Conservation (phyloP, 345 rosid genomes). For the Sisymbrium altissimum region DNA sequence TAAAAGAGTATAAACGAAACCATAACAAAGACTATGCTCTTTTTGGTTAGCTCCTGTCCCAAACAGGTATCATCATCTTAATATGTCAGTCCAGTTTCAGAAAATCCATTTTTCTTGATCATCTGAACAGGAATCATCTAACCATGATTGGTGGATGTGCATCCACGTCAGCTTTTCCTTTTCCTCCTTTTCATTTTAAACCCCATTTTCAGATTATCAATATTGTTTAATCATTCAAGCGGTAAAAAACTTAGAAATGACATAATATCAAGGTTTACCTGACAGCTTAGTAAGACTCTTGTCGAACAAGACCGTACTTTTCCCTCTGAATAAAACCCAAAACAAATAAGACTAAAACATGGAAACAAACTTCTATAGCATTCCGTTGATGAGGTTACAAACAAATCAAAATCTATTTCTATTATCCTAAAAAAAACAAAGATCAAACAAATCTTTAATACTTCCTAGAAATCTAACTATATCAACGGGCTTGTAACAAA, state of each 20-base stretch:
- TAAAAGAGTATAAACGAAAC: constrained; percentile 3
- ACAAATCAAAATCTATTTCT: neutral
- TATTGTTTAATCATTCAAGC: neutral
- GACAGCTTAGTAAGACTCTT: constrained; percentile 19
- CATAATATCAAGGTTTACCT: constrained; percentile 25
- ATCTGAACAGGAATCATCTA: constrained; percentile 20
- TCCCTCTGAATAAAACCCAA: constrained; percentile 22
- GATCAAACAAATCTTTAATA: neutral
- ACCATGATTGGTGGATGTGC: constrained; percentile 35
- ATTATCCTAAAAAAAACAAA: neutral
- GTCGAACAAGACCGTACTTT: constrained; percentile 28
- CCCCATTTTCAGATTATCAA: constrained; percentile 8
- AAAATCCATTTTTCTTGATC: constrained; percentile 31
- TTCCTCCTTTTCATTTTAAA: constrained; percentile 20
- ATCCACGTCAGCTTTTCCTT: constrained; percentile 30
- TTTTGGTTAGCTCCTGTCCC: constrained; percentile 21
- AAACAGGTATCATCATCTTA: constrained; percentile 13
- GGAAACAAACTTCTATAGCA: neutral
- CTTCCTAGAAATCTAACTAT: neutral
- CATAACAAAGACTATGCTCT: constrained; percentile 5
- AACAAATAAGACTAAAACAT: constrained; percentile 1
- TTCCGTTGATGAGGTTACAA: neutral
- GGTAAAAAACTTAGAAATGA: neutral
- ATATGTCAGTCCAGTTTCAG: constrained; percentile 21
- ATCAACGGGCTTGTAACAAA: neutral